phyloP scores from a whole-genome alignment of 345 rosid species.

The Eucalyptus virginea region DNA sequence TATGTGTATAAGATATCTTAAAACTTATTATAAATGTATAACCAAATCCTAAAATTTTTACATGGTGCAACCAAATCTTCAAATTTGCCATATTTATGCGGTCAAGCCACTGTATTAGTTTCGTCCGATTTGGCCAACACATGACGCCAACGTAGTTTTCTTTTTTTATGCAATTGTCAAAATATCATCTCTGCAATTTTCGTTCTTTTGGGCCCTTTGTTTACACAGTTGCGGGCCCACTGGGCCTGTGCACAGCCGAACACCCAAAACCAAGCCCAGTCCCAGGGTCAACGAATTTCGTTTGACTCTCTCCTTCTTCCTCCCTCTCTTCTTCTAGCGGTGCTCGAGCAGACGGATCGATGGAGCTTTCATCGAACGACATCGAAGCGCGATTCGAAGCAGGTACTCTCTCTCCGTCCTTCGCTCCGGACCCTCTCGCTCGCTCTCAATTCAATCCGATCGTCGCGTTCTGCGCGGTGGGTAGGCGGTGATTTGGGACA shows the following conservation, averaged over 20 bases:
- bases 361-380: neutral
- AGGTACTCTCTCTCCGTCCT: neutral
- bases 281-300: neutral
- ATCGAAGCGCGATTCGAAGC: neutral
- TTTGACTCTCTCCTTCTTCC: neutral
- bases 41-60: neutral
- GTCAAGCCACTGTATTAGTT: neutral
- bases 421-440: neutral
- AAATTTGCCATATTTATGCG: neutral
- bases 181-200: neutral
- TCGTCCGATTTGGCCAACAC: neutral
- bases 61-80: accelerated
- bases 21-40: neutral
- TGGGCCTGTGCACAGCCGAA: neutral
- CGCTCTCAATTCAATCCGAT: neutral
- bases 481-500: neutral
- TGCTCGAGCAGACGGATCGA: neutral
- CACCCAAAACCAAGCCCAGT: neutral
- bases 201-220: neutral
- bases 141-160: accelerated
- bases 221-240: neutral
- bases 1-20: too few relatives aligned
- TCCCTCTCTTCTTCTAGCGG: accelerated
- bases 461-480: neutral
- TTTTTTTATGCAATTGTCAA: neutral